phyloP scores from a whole-genome alignment of 768 basidiomycete genomes.

The Serendipita sp. region DNA sequence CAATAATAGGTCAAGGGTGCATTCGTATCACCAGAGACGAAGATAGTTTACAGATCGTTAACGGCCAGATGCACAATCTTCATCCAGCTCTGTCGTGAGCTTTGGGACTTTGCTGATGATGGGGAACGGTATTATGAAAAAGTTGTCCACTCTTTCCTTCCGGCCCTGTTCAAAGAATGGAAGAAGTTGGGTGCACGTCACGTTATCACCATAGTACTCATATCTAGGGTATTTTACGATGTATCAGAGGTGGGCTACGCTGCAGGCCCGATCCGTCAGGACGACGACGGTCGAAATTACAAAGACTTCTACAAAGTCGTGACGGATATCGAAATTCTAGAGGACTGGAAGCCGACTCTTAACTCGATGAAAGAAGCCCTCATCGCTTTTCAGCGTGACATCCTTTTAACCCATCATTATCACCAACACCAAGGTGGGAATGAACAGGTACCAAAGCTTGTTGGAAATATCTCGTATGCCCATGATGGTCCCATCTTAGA shows the following conservation, averaged over 20 bases:
- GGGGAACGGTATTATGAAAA: slow-evolving; percentile 94
- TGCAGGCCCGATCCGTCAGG: slow-evolving; percentile 58
- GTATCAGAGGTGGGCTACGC: slow-evolving; percentile 63
- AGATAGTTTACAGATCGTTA: slow-evolving; percentile 73
- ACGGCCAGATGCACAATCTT: slow-evolving; percentile 88
- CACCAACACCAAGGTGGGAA: slow-evolving; percentile 34
- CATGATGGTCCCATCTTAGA: slow-evolving; percentile 94
- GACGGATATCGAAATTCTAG: slow-evolving; percentile 74
- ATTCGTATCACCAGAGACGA: slow-evolving; percentile 65
- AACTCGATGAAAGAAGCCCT: slow-evolving; percentile 77
- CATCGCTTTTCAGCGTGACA: slow-evolving; percentile 82
- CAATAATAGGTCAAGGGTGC: slow-evolving; percentile 58
- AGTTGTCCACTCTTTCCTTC: slow-evolving; percentile 92
- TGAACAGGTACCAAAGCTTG: slow-evolving; percentile 47
- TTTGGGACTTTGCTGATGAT: slow-evolving; percentile 94
- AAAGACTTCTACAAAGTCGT: slow-evolving; percentile 96
- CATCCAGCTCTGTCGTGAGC: slow-evolving; percentile 88
- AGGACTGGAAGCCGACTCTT: slow-evolving; percentile 77
- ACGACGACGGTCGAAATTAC: slow-evolving; percentile 55
- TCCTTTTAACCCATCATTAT: slow-evolving; percentile 77
- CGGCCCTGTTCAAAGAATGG: slow-evolving; percentile 77
- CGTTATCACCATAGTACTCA: slow-evolving; percentile 83
- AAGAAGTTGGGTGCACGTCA: slow-evolving; percentile 73
- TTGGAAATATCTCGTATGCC: slow-evolving; percentile 67
- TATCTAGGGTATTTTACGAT: slow-evolving; percentile 85